Conservation (phyloP, 2,329 filamentous ascomycete species). For the Botrytis fragariae region DNA sequence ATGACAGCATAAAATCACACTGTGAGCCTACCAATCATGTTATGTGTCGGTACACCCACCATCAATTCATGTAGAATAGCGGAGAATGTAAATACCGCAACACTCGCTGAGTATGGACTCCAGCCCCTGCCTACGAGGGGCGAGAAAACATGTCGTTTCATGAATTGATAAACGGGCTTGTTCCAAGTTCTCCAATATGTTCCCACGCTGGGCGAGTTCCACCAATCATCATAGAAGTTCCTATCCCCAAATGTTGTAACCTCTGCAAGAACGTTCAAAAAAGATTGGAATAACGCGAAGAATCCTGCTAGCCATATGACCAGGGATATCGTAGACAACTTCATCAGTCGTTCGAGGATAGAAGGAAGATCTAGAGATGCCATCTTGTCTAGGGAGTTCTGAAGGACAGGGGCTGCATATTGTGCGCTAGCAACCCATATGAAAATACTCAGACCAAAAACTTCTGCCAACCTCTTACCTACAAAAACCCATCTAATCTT, state of each 20-base stretch:
- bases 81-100: slow-evolving; percentile 83
- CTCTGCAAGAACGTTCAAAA: slow-evolving; percentile 88
- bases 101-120: slow-evolving; percentile 66
- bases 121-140: slow-evolving; percentile 84
- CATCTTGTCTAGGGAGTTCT: slow-evolving; percentile 87
- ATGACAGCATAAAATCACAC: neutral
- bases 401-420: slow-evolving; percentile 85
- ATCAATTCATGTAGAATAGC: slow-evolving; percentile 88
- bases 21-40: slow-evolving; percentile 69
- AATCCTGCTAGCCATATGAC: slow-evolving; percentile 98
- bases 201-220: slow-evolving; percentile 85
- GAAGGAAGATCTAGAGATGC: slow-evolving; percentile 74
- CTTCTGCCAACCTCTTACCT: slow-evolving; percentile 74
- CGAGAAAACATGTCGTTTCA: slow-evolving; percentile 89
- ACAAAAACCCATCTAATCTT: slow-evolving; percentile 87
- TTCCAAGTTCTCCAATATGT: slow-evolving; percentile 97
- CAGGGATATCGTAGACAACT: slow-evolving; percentile 90
- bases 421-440: slow-evolving; percentile 96
- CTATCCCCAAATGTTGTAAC: slow-evolving; percentile 87
- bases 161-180: slow-evolving; percentile 94
- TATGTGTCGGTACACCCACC: slow-evolving; percentile 92
- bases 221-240: slow-evolving; percentile 97
- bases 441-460: slow-evolving; percentile 74
- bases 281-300: slow-evolving; percentile 92
- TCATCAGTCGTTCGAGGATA: slow-evolving; percentile 87